A percentile compares a stretch with the other conserved stretches of the same genome.
Conservation (phyloP, 148 eudicot genomes). For the Talinum fruticosum region DNA sequence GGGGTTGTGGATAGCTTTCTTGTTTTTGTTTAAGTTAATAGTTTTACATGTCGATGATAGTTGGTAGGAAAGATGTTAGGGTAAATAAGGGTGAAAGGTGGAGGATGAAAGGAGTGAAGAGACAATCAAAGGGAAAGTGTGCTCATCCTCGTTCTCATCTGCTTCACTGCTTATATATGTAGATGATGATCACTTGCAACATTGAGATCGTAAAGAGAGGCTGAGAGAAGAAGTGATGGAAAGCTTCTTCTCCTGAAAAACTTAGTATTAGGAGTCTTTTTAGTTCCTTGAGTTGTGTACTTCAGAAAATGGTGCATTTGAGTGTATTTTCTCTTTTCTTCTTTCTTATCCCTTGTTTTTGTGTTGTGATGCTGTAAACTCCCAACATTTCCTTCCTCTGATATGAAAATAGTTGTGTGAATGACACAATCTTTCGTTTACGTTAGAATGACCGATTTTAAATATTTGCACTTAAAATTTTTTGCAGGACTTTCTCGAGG, state of each 20-base stretch:
- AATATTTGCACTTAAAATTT: too few species aligned
- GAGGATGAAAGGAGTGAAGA: constrained; percentile 90
- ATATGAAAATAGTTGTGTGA: constrained; percentile 29
- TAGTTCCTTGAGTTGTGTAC: constrained; percentile 13
- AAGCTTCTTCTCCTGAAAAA: constrained; percentile 20
- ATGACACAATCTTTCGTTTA: too few species aligned
- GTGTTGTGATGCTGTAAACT: constrained; percentile 51
- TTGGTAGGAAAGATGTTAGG: constrained; percentile 30
- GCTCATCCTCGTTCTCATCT: constrained; percentile 99
- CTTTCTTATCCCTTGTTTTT: constrained; percentile 21
- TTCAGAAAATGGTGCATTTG: constrained; percentile 29
- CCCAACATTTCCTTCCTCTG: constrained; percentile 35
- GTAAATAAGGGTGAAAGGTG: constrained; percentile 46
- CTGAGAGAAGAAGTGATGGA: constrained; percentile 17
- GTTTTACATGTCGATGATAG: constrained; percentile 25
- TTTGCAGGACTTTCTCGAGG: too few species aligned
- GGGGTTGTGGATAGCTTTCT: constrained; percentile 21
- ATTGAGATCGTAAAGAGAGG: constrained; percentile 5
- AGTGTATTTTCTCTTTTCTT: constrained; percentile 14
- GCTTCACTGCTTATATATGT: constrained; percentile 41
- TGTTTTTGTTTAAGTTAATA: constrained; percentile 12
- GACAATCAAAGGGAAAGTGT: constrained; percentile 49
- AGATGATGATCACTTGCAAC: constrained; percentile 4
- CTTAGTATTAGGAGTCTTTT: constrained; percentile 23
- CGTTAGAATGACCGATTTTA: too few species aligned